A percentile compares a stretch with the other conserved stretches of the same genome.
These are phyloP conservation scores for Geranium brycei DNA, from an alignment of 345 rosid genomes.

Conservation along the genomic window DNA sequence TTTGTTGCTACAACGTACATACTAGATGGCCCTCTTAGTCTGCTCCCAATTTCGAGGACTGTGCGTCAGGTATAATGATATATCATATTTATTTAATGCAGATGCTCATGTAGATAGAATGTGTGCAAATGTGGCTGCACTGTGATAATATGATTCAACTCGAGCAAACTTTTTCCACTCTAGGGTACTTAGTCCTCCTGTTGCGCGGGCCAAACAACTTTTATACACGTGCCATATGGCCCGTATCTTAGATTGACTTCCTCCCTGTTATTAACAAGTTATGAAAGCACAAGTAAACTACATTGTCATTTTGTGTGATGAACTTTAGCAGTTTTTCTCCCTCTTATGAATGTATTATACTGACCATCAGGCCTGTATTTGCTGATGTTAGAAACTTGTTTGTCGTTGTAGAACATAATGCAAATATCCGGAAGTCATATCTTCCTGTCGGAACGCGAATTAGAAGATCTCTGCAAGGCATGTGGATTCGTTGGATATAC, in stretches of 20 bases:
- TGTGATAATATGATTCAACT: too few species aligned
- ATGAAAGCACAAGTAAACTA: too few species aligned
- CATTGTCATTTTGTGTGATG: too few species aligned
- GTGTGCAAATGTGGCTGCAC: background rate
- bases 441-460: conserved; percentile 53
- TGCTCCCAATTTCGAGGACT: conserved; percentile 37
- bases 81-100: conserved; percentile 8
- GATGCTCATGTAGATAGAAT: conserved; percentile 1
- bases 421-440: conserved; percentile 37
- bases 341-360: background rate
- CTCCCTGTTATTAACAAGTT: too few species aligned
- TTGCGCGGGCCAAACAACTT: too few species aligned
- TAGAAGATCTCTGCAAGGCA: conserved; percentile 67
- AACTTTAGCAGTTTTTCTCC: background rate
- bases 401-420: conserved; percentile 29
- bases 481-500: conserved; percentile 62
- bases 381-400: conserved; percentile 1
- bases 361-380: background rate
- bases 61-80: conserved; percentile 39
- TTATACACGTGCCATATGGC: too few species aligned
- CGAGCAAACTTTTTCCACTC: too few species aligned
- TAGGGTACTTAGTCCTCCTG: too few species aligned
- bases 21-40: conserved; percentile 43
- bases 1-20: conserved; percentile 66
- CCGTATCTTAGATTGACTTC: too few species aligned